phyloP scores from a whole-genome alignment of 345 rosid genomes.

The Gossypium longicalyx region DNA sequence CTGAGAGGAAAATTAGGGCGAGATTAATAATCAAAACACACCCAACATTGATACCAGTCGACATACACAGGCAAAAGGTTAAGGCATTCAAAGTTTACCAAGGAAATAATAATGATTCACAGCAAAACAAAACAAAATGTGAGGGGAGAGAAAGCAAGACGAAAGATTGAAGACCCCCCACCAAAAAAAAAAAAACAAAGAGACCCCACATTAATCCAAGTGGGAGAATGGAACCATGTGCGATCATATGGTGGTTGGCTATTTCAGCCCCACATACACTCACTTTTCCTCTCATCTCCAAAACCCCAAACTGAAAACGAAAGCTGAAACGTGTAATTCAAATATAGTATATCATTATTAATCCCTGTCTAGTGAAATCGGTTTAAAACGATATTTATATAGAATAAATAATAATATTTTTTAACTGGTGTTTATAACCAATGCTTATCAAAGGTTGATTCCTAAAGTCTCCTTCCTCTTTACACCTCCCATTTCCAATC shows the following conservation, averaged over 20 bases:
- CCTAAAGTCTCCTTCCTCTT: constrained; percentile 26
- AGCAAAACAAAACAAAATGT: neutral
- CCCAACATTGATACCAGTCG: neutral
- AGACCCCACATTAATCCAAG: constrained; percentile 30
- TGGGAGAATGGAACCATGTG: constrained; percentile 57
- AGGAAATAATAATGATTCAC: neutral
- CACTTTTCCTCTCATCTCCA: constrained; percentile 15
- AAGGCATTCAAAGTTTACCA: neutral
- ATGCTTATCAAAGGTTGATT: constrained; percentile 17
- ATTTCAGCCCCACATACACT: constrained; percentile 32
- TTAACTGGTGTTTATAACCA: too few relatives aligned
- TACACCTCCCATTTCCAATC: constrained; percentile 39
- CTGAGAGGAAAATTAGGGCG: neutral
- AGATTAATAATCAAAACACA: neutral
- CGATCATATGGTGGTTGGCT: constrained; percentile 69
- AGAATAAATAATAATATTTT: too few relatives aligned
- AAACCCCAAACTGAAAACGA: constrained; percentile 21
- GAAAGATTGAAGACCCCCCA: neutral
- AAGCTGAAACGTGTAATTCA: constrained; percentile 21
- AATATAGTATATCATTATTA: neutral
- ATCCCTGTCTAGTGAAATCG: too few relatives aligned
- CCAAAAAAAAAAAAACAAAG: too few relatives aligned
- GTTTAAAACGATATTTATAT: too few relatives aligned
- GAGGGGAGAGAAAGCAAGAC: neutral
- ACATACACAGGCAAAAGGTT: neutral